Conservation (phyloP, 1,139 yeast species). For the Candida tropicalis region DNA sequence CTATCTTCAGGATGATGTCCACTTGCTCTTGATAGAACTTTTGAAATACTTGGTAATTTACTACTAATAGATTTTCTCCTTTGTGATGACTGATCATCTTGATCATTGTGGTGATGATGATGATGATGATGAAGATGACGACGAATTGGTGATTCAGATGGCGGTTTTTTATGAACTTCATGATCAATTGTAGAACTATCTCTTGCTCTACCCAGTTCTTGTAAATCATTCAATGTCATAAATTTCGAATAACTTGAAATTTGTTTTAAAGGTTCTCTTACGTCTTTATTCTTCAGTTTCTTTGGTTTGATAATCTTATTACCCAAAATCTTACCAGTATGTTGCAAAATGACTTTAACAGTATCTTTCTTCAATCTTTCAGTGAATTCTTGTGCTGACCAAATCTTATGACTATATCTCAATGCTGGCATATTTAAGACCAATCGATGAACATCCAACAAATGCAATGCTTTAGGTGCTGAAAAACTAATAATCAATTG, state of each 20-base stretch:
- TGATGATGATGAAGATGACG: slow-evolving; percentile 2
- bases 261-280: slow-evolving; percentile 46
- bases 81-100: not conserved
- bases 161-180: slow-evolving; percentile 14
- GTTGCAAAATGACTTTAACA: slow-evolving; percentile 65
- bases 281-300: slow-evolving; percentile 24
- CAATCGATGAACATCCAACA: slow-evolving; percentile 75
- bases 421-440: slow-evolving; percentile 66
- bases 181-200: slow-evolving; percentile 18
- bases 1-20: too few species aligned
- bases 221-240: slow-evolving; percentile 44
- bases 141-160: slow-evolving; percentile 8
- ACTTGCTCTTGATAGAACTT: slow-evolving; percentile 4
- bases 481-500: slow-evolving; percentile 70
- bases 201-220: slow-evolving; percentile 30
- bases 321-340: slow-evolving; percentile 78
- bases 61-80: not conserved
- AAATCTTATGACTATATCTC: slow-evolving; percentile 64
- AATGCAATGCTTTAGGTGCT: slow-evolving; percentile 66
- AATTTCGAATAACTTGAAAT: slow-evolving; percentile 42
- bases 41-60: slow-evolving; percentile 4
- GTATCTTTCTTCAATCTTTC: slow-evolving; percentile 67
- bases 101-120: too few species aligned
- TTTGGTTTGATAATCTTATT: slow-evolving; percentile 60
- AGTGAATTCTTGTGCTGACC: slow-evolving; percentile 79